phyloP scores from a whole-genome alignment of 2,329 filamentous ascomycete species.

The Diaporthe helianthi region DNA sequence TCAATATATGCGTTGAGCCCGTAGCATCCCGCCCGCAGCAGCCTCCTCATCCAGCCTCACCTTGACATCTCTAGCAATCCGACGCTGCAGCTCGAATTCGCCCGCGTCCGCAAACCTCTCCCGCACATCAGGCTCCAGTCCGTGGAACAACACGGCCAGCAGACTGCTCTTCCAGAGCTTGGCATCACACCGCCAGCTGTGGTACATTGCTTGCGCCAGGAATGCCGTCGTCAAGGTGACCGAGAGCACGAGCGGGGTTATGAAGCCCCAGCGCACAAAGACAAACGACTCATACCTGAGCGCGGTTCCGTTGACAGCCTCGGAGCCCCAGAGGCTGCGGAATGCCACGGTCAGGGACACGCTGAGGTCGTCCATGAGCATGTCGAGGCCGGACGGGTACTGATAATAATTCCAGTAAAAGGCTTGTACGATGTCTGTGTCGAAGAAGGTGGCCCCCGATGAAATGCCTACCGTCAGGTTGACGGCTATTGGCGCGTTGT shows the following conservation, averaged over 20 bases:
- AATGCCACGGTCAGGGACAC: conserved; percentile 46
- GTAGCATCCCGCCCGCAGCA: background rate
- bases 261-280: conserved; percentile 46
- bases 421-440: conserved; percentile 47
- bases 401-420: conserved; percentile 51
- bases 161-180: conserved; percentile 47
- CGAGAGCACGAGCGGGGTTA: conserved; percentile 43
- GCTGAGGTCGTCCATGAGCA: conserved; percentile 45
- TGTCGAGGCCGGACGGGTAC: conserved; percentile 43
- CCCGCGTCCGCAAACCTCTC: conserved; percentile 37
- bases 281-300: conserved; percentile 43
- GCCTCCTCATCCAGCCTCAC: conserved; percentile 40
- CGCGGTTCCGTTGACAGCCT: conserved; percentile 41
- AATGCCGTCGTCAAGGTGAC: conserved; percentile 43
- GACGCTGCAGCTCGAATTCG: conserved; percentile 38
- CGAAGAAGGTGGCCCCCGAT: conserved; percentile 44
- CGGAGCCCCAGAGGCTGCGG: conserved; percentile 41
- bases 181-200: conserved; percentile 39
- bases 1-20: conserved; percentile 6
- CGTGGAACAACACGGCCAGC: conserved; percentile 46
- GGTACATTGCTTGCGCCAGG: conserved; percentile 40
- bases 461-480: conserved; percentile 45
- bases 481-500: conserved; percentile 42
- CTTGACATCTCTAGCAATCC: conserved; percentile 38
- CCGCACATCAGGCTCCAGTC: conserved; percentile 42